Percentiles rank a stretch among this genome's conserved stretches.
These are phyloP conservation scores for Catenaria anguillulae DNA, from an alignment of 371 early-diverging fungal species.

Conservation along the genomic window DNA sequence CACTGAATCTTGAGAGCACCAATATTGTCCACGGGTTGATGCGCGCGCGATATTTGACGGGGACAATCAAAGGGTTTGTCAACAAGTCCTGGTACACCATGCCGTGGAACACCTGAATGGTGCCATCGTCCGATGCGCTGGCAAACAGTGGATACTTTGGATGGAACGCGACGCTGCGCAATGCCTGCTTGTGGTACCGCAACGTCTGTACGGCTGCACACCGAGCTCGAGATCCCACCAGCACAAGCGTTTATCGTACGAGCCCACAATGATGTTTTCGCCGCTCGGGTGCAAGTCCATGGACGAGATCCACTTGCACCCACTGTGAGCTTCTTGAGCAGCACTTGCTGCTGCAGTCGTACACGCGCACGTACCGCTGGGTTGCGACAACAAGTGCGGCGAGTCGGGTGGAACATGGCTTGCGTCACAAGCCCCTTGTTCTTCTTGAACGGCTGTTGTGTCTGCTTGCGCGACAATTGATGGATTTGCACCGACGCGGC, in stretches of 20 bases:
- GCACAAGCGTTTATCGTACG: constrained; percentile 78
- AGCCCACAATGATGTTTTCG: constrained; percentile 88
- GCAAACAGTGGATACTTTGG: constrained; percentile 86
- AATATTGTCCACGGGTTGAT: constrained; percentile 49
- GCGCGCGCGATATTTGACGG: constrained; percentile 85
- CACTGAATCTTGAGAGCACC: constrained; percentile 75
- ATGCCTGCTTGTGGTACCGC: constrained; percentile 73
- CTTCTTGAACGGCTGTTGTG: constrained; percentile 80
- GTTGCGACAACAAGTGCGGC: constrained; percentile 86
- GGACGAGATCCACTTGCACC: constrained; percentile 85
- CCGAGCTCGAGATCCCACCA: constrained; percentile 96
- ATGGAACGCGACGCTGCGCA: constrained; percentile 77
- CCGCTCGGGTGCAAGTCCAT: constrained; percentile 85
- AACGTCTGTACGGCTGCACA: constrained; percentile 72
- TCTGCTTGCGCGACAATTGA: constrained; percentile 69
- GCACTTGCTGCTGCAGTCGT: constrained; percentile 76
- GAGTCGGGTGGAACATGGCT: constrained; percentile 83
- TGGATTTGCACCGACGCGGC: constrained; percentile 64
- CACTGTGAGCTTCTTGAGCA: constrained; percentile 63
- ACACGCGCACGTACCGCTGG: constrained; percentile 80
- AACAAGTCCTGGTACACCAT: constrained; percentile 89
- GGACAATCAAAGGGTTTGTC: constrained; percentile 91
- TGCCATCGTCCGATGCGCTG: constrained; percentile 81
- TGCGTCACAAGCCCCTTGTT: constrained; percentile 72
- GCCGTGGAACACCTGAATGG: constrained; percentile 87